These are phyloP conservation scores for Fistulifera solaris DNA, from an alignment of 108 stramenopile genomes.

Conservation along the genomic window DNA sequence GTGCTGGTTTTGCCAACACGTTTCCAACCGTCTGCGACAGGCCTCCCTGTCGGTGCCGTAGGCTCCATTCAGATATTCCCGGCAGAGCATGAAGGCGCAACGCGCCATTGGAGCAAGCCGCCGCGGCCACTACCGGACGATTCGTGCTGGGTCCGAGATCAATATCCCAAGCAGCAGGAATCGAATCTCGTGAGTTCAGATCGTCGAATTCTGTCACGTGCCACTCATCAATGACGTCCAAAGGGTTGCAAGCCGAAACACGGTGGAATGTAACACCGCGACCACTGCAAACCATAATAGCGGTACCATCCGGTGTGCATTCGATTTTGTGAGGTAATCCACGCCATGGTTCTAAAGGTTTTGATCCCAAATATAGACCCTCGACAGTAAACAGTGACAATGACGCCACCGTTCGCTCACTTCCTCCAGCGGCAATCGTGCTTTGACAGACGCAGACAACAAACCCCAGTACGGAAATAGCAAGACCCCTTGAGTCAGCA, in stretches of 20 bases:
- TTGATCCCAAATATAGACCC: conserved; percentile 62
- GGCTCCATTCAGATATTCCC: conserved; percentile 76
- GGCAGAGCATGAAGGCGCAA: conserved; percentile 76
- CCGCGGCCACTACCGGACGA: conserved; percentile 80
- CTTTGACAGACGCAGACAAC: conserved; percentile 70
- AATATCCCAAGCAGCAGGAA: conserved; percentile 50
- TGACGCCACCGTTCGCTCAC: conserved; percentile 45
- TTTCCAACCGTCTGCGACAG: conserved; percentile 48
- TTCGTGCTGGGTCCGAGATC: conserved; percentile 79
- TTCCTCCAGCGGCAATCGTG: conserved; percentile 16
- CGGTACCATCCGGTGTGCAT: conserved; percentile 70
- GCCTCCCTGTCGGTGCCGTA: conserved; percentile 35
- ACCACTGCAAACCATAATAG: conserved; percentile 66
- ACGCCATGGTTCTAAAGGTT: conserved; percentile 51
- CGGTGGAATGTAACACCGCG: conserved; percentile 72
- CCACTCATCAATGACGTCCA: conserved; percentile 79
- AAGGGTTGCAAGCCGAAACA: conserved; percentile 57
- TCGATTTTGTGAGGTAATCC: conserved; percentile 63
- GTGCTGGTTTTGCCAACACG: conserved; percentile 60
- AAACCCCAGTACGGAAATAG: conserved; percentile 70
- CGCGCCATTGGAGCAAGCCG: conserved; percentile 71
- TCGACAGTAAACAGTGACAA: conserved; percentile 75
- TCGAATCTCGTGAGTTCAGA: conserved; percentile 6
- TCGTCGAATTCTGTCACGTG: conserved; percentile 54
- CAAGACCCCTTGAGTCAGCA: conserved; percentile 54